Percentiles rank a stretch among this genome's conserved stretches.
Evolutionary conservation across 2,329 filamentous ascomycete species (phyloP).

Genomic region (Pseudogymnoascus sp.): DNA sequence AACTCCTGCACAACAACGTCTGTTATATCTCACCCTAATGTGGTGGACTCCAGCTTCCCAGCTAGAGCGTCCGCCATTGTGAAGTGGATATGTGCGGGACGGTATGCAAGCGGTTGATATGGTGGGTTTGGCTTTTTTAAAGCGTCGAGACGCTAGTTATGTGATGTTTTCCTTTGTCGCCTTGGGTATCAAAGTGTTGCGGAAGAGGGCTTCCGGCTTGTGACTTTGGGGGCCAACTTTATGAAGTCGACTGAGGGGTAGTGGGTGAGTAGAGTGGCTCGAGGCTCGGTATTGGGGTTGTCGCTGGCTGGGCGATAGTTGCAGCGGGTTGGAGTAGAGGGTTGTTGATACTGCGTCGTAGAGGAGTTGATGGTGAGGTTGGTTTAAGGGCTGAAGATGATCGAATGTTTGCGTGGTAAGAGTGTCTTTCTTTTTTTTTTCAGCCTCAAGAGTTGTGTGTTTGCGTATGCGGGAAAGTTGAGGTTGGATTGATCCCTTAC

Average conservation of each 20-base stretch:
- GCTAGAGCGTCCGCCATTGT: conserved; percentile 40
- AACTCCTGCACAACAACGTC: conserved; percentile 27
- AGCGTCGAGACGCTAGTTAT: conserved; percentile 3
- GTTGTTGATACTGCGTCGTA: conserved; percentile 4
- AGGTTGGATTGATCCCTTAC: conserved; percentile 10
- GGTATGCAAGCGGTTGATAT: neutral
- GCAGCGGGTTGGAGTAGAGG: neutral
- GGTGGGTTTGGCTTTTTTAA: neutral
- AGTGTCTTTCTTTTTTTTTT: neutral
- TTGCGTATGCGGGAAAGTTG: conserved; percentile 6
- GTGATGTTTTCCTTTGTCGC: conserved; percentile 6
- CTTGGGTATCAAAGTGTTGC: conserved; percentile 6
- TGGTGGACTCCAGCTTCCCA: conserved; percentile 47
- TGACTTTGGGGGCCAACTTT: neutral
- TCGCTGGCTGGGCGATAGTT: neutral
- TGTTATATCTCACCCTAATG: conserved; percentile 36
- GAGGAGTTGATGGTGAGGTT: neutral
- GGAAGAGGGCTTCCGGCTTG: neutral
- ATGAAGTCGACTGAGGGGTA: conserved; percentile 11
- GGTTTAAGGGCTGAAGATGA: neutral
- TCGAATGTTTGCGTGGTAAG: conserved; percentile 6
- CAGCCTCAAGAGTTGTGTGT: conserved; percentile 9
- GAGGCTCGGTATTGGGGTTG: conserved; percentile 2
- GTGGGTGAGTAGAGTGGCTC: conserved; percentile 4
- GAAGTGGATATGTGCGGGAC: conserved; percentile 11